Conservation (phyloP, 2,329 filamentous ascomycete species). For the Orbilia oligospora region DNA sequence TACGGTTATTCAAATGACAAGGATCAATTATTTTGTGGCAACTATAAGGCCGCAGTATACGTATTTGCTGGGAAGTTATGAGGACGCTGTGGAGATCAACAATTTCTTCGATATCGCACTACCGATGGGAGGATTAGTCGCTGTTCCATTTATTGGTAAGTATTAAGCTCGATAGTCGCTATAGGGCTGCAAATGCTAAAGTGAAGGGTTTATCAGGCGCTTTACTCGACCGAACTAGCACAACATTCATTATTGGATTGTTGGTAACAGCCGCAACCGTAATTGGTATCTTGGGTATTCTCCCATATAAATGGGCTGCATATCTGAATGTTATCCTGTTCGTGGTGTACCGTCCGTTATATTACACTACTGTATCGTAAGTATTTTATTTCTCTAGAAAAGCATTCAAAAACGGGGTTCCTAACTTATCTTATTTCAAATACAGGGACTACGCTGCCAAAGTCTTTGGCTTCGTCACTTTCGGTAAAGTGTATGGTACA, state of each 20-base stretch:
- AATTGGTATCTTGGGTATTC: conserved; percentile 83
- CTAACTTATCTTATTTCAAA: conserved; percentile 38
- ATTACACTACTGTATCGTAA: conserved; percentile 87
- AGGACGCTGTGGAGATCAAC: conserved; percentile 79
- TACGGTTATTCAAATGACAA: conserved; percentile 76
- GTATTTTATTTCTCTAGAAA: conserved; percentile 61
- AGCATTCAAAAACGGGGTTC: conserved; percentile 44
- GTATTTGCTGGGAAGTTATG: conserved; percentile 76
- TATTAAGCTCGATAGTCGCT: background rate
- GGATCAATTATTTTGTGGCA: conserved; percentile 94
- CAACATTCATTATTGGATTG: conserved; percentile 77
- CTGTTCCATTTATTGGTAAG: conserved; percentile 81
- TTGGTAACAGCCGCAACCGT: conserved; percentile 80
- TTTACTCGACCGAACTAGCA: conserved; percentile 82
- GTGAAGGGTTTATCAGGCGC: conserved; percentile 69
- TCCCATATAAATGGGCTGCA: conserved; percentile 76
- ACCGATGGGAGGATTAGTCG: conserved; percentile 84
- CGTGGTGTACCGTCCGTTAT: conserved; percentile 87
- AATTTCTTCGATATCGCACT: conserved; percentile 88
- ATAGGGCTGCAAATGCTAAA: conserved; percentile 3
- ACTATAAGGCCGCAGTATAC: conserved; percentile 87
- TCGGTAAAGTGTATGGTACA: conserved; percentile 92
- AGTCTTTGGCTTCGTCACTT: conserved; percentile 91
- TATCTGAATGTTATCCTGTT: conserved; percentile 85
- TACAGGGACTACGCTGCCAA: conserved; percentile 84